Percentiles rank a stretch among this genome's conserved stretches.
phyloP scores from a whole-genome alignment of 139 green algal genomes.

The Chlorella ohadii region DNA sequence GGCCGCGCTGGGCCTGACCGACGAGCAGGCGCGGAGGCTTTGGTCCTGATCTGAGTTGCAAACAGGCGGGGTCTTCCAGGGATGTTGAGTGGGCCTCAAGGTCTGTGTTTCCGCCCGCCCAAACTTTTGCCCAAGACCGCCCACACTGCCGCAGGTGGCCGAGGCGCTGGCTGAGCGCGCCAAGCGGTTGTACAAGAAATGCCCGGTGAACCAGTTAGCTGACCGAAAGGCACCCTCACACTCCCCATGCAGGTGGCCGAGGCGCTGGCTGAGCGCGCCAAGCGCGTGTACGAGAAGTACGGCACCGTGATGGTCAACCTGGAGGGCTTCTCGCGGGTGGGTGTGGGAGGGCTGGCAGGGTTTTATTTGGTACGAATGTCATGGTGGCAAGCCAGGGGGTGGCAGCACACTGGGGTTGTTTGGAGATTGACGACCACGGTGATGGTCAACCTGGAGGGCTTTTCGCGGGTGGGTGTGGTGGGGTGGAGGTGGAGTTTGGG shows the following conservation, averaged over 20 bases:
- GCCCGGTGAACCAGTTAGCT: too few species aligned
- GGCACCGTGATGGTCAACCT: conserved; percentile 88
- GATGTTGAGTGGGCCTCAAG: too few species aligned
- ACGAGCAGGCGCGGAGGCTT: conserved; percentile 58
- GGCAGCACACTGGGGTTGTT: too few species aligned
- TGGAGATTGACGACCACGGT: too few species aligned
- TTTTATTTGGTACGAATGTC: too few species aligned
- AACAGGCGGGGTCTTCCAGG: too few species aligned
- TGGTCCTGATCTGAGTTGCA: too few species aligned
- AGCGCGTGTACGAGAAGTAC: conserved; percentile 90
- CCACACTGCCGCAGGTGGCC: conserved; percentile 71
- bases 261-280: conserved; percentile 82
- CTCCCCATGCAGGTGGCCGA: conserved; percentile 72
- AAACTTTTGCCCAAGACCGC: too few species aligned
- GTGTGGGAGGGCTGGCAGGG: background rate
- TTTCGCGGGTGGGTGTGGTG: conserved; percentile 54
- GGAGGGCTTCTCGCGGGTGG: conserved; percentile 71
- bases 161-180: conserved; percentile 86
- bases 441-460: conserved; percentile 84
- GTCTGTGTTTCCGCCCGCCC: too few species aligned
- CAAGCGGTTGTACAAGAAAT: conserved; percentile 88
- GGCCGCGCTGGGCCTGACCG: conserved; percentile 63
- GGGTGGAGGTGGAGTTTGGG: too few species aligned
- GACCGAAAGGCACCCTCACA: too few species aligned
- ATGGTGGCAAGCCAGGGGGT: too few species aligned